These are phyloP conservation scores for Colletotrichum euphorbiae DNA, from an alignment of 2,329 filamentous ascomycete species.

Conservation along the genomic window DNA sequence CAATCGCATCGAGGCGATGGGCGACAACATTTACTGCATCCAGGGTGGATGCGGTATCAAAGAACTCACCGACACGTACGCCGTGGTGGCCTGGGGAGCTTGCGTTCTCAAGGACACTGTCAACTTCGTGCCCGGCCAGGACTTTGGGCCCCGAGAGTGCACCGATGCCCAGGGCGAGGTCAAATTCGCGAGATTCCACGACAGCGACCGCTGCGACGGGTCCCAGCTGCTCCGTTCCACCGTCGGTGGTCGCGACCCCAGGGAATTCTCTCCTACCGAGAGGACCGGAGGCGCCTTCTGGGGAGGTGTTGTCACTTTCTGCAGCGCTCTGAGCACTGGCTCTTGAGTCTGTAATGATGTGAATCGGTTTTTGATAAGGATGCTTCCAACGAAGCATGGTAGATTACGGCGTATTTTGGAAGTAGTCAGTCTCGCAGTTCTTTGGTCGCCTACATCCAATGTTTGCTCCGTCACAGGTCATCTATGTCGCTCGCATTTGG, in stretches of 20 bases:
- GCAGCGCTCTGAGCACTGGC: not conserved
- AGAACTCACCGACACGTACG: not conserved
- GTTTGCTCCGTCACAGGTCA: too few species aligned
- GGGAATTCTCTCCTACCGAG: not conserved
- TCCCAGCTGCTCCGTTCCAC: not conserved
- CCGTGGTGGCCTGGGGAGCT: not conserved
- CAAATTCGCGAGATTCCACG: not conserved
- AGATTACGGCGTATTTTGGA: too few species aligned
- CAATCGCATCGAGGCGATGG: not conserved
- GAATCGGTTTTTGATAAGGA: too few species aligned
- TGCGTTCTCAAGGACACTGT: not conserved
- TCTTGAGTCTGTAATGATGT: not conserved
- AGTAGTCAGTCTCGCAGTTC: too few species aligned
- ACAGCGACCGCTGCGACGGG: not conserved
- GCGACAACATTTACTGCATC: slow-evolving; percentile 1
- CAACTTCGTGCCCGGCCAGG: not conserved
- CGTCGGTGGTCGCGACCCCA: not conserved
- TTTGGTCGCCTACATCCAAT: too few species aligned
- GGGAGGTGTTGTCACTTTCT: not conserved
- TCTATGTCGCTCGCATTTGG: too few species aligned
- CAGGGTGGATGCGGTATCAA: not conserved
- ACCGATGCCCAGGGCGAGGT: not conserved
- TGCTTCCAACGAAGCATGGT: too few species aligned
- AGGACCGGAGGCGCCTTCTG: not conserved
- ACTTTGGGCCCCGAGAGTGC: not conserved